Evolutionary conservation across 1,284 basidiomycete species (phyloP).

Genomic region (Cryptococcus jaspeensis): DNA sequence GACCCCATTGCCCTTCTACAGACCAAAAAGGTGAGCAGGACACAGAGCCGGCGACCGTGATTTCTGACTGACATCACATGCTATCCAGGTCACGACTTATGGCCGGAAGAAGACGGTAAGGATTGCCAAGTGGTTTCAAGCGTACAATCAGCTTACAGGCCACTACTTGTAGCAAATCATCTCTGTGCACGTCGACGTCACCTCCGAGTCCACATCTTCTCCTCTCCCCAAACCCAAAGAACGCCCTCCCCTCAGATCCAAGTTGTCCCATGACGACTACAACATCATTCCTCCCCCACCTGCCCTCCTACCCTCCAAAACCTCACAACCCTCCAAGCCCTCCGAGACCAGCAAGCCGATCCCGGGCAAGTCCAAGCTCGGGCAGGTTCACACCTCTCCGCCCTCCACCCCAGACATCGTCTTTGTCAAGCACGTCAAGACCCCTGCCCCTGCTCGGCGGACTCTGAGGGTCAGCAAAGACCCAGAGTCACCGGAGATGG

Average conservation of each 20-base stretch:
- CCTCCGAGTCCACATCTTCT: slow-evolving; percentile 2
- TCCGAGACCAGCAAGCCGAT: not conserved
- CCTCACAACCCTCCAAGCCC: not conserved
- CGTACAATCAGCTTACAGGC: no score
- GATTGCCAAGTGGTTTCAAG: not conserved
- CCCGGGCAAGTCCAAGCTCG: not conserved
- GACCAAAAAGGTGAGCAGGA: slow-evolving; percentile 42
- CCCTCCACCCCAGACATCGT: not conserved
- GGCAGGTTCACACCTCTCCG: not conserved
- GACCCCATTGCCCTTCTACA: slow-evolving; percentile 38
- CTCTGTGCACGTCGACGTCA: slow-evolving; percentile 33
- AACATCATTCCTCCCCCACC: slow-evolving; percentile 11
- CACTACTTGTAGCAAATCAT: slow-evolving; percentile 33
- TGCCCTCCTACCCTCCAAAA: not conserved
- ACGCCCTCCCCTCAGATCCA: slow-evolving; percentile 26
- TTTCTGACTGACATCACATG: not conserved
- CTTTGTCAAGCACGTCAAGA: not conserved
- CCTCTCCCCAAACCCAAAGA: slow-evolving; percentile 8
- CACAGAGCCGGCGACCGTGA: not conserved
- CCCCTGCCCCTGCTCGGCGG: not conserved
- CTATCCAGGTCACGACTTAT: slow-evolving; percentile 44
- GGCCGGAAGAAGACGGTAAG: slow-evolving; percentile 44
- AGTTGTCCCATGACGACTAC: slow-evolving; percentile 20
- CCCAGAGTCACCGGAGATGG: not conserved
- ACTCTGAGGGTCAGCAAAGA: not conserved